A percentile compares a stretch with the other conserved stretches of the same genome.
Conservation (phyloP, 768 basidiomycete genomes). For the Boletus rubescentipes region DNA sequence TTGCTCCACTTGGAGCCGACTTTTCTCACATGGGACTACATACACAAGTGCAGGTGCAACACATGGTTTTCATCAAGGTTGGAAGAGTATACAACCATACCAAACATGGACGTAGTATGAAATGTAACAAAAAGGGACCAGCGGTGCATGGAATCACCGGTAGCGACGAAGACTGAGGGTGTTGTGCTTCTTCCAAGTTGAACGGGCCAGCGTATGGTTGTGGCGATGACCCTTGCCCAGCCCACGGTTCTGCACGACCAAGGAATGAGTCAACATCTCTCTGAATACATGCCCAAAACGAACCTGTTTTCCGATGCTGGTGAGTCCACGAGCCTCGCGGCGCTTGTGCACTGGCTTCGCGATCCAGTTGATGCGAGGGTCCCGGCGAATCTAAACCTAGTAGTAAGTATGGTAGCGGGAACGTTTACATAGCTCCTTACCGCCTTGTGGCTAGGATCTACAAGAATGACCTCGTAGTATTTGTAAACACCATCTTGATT, state of each 20-base stretch:
- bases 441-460: constrained; percentile 93
- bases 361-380: constrained; percentile 99
- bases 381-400: constrained; percentile 74
- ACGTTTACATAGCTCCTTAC: constrained; percentile 45
- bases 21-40: constrained; percentile 1
- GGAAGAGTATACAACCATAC: constrained; percentile 23
- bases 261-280: neutral
- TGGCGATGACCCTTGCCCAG: constrained; percentile 92
- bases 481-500: constrained; percentile 99
- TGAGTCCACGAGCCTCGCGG: constrained; percentile 96
- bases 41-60: neutral
- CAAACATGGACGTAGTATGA: constrained; percentile 29
- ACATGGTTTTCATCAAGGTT: constrained; percentile 15
- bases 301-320: constrained; percentile 94
- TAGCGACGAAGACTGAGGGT: constrained; percentile 90
- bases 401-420: constrained; percentile 10
- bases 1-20: neutral
- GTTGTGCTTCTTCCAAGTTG: constrained; percentile 99
- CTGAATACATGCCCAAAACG: constrained; percentile 15
- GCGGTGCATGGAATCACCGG: constrained; percentile 49
- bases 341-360: constrained; percentile 97
- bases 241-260: constrained; percentile 76
- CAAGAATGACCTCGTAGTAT: constrained; percentile 98
- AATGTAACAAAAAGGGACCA: constrained; percentile 7
- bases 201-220: constrained; percentile 89